A percentile compares a stretch with the other conserved stretches of the same genome.
Evolutionary conservation across 495 filamentous ascomycete genomes (phyloP).

Genomic region (Jackrogersella minutella): DNA sequence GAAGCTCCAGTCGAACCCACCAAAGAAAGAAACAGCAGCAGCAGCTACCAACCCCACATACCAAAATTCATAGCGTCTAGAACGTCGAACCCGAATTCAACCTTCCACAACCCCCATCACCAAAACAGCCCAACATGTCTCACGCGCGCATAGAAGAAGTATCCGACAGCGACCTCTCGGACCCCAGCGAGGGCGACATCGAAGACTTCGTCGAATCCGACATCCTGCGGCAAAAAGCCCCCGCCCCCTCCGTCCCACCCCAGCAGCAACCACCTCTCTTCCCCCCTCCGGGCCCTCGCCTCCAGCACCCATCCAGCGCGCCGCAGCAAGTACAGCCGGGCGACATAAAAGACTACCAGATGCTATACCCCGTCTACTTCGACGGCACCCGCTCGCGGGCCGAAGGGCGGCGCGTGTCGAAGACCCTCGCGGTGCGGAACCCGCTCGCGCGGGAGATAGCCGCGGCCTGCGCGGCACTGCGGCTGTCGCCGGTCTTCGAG

Average conservation of each 20-base stretch:
- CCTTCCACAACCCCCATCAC: neutral
- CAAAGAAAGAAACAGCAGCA: neutral
- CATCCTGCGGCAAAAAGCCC: slow-evolving; percentile 49
- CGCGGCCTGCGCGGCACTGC: slow-evolving; percentile 77
- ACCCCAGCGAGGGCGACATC: slow-evolving; percentile 75
- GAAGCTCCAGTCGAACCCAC: no score
- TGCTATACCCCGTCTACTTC: slow-evolving; percentile 95
- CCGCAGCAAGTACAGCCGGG: slow-evolving; percentile 50
- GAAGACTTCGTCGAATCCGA: slow-evolving; percentile 61
- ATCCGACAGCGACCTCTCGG: slow-evolving; percentile 76
- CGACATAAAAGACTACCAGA: slow-evolving; percentile 73
- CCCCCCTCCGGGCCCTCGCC: slow-evolving; percentile 36
- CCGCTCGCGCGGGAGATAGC: slow-evolving; percentile 91
- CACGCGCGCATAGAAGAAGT: slow-evolving; percentile 90
- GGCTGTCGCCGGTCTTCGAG: slow-evolving; percentile 82
- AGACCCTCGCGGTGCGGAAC: slow-evolving; percentile 76
- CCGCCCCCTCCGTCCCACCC: slow-evolving; percentile 9
- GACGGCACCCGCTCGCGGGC: slow-evolving; percentile 76
- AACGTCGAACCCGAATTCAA: neutral
- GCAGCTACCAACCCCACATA: slow-evolving; percentile 28
- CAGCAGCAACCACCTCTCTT: slow-evolving; percentile 35
- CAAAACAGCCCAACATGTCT: slow-evolving; percentile 67
- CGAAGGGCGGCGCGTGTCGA: slow-evolving; percentile 79
- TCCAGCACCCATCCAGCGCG: slow-evolving; percentile 38
- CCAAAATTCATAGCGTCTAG: slow-evolving; percentile 18